Evolutionary conservation across 345 rosid species (phyloP), one percentile per base, ranked within the genome.

Genomic region (Clausena lansium): DNA sequence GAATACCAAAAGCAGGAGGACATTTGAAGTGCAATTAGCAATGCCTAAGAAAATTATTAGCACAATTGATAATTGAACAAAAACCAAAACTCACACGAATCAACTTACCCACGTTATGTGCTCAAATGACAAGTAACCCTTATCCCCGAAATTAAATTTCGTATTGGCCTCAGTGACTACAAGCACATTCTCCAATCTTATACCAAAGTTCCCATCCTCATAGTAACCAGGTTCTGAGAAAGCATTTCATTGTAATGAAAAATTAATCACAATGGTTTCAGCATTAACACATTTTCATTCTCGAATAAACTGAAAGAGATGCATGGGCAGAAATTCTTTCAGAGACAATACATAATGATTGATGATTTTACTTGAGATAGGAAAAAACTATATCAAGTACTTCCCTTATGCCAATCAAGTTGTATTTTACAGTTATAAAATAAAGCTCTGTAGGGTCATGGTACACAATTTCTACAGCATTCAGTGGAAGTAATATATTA

Each of bases 71-170:
- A 0, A 5, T 32, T 33, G 15, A 30, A 55, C 36, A 59, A 5
- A 24, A 41, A 70, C 54, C 9, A 33, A 17, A 59, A 25, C 17
- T 20, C 22, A 8, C 22, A 27, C 2, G 22, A 73, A 41, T 0
- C 19, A 39, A 81, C 89, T 82, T 89, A 96, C 99, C 99, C 99
- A 97, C 62, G 99, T 97, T 82, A 94, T 94, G 73, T 94, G 99
- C 86, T 97, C 99, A 38, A 97, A 91, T 22, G 86, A 79, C 82
- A 97, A 85, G 87, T 92, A 97, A 61, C 97, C 99, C 83, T 93
- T 94, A 70, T 87, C 97, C 7, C 98, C 98, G 52, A 97, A 97
- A 77, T 97, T 94, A 80, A 91, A 97, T 67, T 91, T 78, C 0
- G 98, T 93, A 30, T 83, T 85, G 47, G 91, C 95, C 47, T 94